These are phyloP conservation scores for Anthoceros angustus DNA, from an alignment of 225 moss, liverwort and hornwort genomes.

Conservation along the genomic window DNA sequence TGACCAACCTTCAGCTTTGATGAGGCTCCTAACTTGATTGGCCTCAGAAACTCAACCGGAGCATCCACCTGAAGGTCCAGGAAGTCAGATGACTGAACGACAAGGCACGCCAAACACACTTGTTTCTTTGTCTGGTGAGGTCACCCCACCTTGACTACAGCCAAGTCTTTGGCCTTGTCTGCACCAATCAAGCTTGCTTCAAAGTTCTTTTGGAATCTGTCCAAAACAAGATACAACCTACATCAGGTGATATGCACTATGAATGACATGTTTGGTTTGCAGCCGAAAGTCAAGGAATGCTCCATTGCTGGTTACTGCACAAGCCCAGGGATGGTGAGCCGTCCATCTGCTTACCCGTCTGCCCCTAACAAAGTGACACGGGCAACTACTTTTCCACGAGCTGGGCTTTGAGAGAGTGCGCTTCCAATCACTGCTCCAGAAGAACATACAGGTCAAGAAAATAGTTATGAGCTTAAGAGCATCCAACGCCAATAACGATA, in stretches of 20 bases:
- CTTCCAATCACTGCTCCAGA: slow-evolving; percentile 40
- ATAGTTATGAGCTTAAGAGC: background rate
- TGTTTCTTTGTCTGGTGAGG: background rate
- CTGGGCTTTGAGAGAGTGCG: slow-evolving; percentile 40
- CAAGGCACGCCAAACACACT: no score
- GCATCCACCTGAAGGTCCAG: slow-evolving; percentile 32
- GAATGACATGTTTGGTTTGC: no score
- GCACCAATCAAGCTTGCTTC: slow-evolving; percentile 57
- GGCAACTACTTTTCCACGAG: slow-evolving; percentile 46
- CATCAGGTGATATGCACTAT: no score
- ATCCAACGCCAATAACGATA: background rate
- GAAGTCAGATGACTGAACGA: background rate
- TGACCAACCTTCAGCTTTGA: slow-evolving; percentile 56
- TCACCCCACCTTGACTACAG: slow-evolving; percentile 40
- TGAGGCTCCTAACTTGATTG: slow-evolving; percentile 41
- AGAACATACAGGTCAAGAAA: background rate
- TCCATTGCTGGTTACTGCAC: background rate
- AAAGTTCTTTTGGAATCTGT: slow-evolving; percentile 63
- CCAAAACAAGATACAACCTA: slow-evolving; percentile 30
- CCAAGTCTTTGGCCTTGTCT: slow-evolving; percentile 56
- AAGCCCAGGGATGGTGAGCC: background rate
- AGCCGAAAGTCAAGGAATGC: no score
- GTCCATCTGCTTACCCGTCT: slow-evolving; percentile 30
- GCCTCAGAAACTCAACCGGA: slow-evolving; percentile 52
- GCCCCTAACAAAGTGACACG: slow-evolving; percentile 55